Percentiles rank a stretch among this genome's conserved stretches.
phyloP scores from a whole-genome alignment of 176 grass and related monocot genomes.

The Avena sativa region DNA sequence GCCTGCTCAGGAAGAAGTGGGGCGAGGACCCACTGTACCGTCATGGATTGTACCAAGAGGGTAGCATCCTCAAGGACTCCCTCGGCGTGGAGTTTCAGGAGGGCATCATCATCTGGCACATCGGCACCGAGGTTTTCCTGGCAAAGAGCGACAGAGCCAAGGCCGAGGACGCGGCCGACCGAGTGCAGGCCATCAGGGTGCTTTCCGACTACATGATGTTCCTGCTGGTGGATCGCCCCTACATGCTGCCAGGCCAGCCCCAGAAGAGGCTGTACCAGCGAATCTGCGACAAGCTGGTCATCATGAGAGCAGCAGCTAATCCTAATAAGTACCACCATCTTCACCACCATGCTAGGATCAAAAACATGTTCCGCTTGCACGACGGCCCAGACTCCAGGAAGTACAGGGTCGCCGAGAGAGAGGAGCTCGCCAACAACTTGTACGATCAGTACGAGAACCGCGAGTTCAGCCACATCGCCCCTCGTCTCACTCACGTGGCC shows the following conservation, averaged over 20 bases:
- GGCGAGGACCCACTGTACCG: not conserved
- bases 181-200: not conserved
- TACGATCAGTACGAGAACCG: not conserved
- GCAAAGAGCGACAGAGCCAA: not conserved
- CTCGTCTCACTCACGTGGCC: not conserved
- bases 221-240: not conserved
- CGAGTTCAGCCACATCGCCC: not conserved
- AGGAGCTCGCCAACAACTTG: not conserved
- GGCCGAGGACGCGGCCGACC: fast-evolving
- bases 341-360: not conserved
- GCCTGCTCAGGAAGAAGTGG: not conserved
- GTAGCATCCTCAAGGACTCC: not conserved
- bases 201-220: not conserved
- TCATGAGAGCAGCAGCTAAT: not conserved
- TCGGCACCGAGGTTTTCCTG: not conserved
- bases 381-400: not conserved
- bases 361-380: not conserved
- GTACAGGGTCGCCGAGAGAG: not conserved
- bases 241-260: constrained; percentile 16
- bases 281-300: not conserved
- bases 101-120: constrained; percentile 30
- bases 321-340: not conserved
- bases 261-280: not conserved
- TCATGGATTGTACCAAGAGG: not conserved
- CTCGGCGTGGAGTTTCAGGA: constrained; percentile 9